A percentile compares a stretch with the other conserved stretches of the same genome.
Evolutionary conservation across 148 eudicot genomes (phyloP).

Genomic region (Drosera capensis): DNA sequence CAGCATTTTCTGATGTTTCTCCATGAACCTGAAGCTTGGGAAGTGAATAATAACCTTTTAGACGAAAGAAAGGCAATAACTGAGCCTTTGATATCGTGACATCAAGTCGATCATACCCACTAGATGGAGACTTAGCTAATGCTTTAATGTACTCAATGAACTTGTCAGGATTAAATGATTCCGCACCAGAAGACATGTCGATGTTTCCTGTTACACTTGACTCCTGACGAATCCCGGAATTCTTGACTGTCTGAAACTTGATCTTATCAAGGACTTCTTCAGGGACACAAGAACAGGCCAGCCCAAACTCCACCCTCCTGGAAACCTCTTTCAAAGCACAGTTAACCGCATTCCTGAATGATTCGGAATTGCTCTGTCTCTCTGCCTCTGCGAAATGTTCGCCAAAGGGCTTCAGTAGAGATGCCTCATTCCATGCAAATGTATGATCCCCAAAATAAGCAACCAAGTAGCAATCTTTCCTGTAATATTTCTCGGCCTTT

Average conservation of each 20-base stretch:
- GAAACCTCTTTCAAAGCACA: conserved; percentile 80
- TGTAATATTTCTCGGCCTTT: conserved; percentile 61
- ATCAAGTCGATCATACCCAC: conserved; percentile 37
- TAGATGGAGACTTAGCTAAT: conserved; percentile 44
- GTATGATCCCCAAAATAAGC: conserved; percentile 87
- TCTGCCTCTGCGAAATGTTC: conserved; percentile 55
- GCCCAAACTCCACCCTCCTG: conserved; percentile 63
- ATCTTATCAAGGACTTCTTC: conserved; percentile 32
- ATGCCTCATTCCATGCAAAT: conserved; percentile 81
- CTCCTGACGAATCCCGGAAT: conserved; percentile 53
- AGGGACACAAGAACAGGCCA: conserved; percentile 65
- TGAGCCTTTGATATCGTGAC: conserved; percentile 64
- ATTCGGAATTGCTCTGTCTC: conserved; percentile 66
- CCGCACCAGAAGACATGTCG: conserved; percentile 26
- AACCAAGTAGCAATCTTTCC: conserved; percentile 68
- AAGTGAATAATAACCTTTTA: conserved; percentile 34
- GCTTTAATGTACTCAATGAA: conserved; percentile 39
- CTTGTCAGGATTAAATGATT: conserved; percentile 49
- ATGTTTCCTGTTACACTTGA: conserved; percentile 41
- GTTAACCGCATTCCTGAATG: conserved; percentile 59
- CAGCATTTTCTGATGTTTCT: conserved; percentile 30
- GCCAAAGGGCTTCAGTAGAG: conserved; percentile 58
- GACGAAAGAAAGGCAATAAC: conserved; percentile 43
- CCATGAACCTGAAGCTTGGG: conserved; percentile 38
- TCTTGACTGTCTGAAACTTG: conserved; percentile 57